Evolutionary conservation across 2,329 filamentous ascomycete species (phyloP).

Genomic region (Aureobasidium sp.): DNA sequence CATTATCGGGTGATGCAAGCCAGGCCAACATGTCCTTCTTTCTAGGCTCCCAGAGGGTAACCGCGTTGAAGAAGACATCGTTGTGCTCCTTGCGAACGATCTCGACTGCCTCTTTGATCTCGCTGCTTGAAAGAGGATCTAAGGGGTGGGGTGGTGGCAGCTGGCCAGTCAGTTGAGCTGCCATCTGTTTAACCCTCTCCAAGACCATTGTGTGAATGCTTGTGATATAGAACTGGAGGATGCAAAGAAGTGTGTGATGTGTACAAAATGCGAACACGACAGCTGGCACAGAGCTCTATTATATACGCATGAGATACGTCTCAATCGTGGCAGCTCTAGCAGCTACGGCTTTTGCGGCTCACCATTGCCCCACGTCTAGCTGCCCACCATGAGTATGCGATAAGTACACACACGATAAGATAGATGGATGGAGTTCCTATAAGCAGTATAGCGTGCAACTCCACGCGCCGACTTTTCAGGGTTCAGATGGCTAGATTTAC

Average conservation of each 20-base stretch:
- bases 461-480: not conserved
- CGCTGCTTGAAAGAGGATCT: slow-evolving; percentile 63
- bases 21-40: slow-evolving; percentile 78
- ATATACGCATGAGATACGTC: not conserved
- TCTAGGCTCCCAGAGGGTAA: slow-evolving; percentile 74
- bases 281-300: not conserved
- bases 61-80: slow-evolving; percentile 74
- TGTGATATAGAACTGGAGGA: not conserved
- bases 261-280: not conserved
- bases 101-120: slow-evolving; percentile 64
- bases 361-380: not conserved
- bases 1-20: slow-evolving; percentile 56
- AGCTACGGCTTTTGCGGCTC: not conserved
- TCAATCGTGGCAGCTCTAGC: not conserved
- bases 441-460: not conserved
- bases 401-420: not conserved
- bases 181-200: slow-evolving; percentile 55
- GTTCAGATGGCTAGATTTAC: slow-evolving; percentile 2
- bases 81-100: slow-evolving; percentile 62
- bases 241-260: not conserved
- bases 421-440: not conserved
- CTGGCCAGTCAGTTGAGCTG: slow-evolving; percentile 51
- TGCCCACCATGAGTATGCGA: not conserved
- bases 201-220: slow-evolving; percentile 44
- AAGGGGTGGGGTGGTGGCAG: slow-evolving; percentile 57